Percentiles rank a stretch among this genome's conserved stretches.
phyloP scores from a whole-genome alignment of 1,284 basidiomycete genomes.

The Mycena citricolor region DNA sequence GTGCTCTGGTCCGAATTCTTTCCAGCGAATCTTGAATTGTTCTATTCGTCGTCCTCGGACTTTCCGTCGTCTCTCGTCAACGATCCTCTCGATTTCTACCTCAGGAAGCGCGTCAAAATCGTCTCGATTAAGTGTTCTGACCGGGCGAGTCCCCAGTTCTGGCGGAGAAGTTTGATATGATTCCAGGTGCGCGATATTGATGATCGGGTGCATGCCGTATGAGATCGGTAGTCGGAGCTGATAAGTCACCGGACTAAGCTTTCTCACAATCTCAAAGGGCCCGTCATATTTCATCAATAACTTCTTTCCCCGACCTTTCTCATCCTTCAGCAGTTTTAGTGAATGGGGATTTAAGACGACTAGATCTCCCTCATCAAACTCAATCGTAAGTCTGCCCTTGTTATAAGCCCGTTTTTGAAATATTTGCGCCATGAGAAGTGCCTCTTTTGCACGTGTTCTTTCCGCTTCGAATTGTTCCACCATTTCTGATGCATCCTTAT shows the following conservation, averaged over 20 bases:
- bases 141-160: background rate
- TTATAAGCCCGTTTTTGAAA: constrained; percentile 25
- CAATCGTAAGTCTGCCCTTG: constrained; percentile 12
- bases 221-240: background rate
- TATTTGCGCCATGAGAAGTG: constrained; percentile 24
- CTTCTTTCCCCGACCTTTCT: constrained; percentile 11
- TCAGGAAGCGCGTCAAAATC: constrained; percentile 17
- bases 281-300: constrained; percentile 5
- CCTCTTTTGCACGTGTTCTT: constrained; percentile 24
- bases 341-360: constrained; percentile 27
- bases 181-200: constrained; percentile 6
- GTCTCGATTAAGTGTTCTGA: background rate
- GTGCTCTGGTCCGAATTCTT: constrained; percentile 1
- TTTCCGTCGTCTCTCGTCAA: constrained; percentile 16
- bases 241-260: constrained; percentile 5
- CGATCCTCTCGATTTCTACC: constrained; percentile 16
- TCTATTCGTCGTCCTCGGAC: background rate
- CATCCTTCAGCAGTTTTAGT: constrained; percentile 9
- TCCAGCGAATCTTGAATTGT: constrained; percentile 8
- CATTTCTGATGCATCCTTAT: constrained; percentile 19
- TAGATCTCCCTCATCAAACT: constrained; percentile 28
- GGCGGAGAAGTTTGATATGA: background rate
- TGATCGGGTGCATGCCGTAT: constrained; percentile 3
- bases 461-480: constrained; percentile 23
- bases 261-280: constrained; percentile 5